Base-by-base conservation (phyloP, 345 rosid species). In the Gossypium stocksii region DNA sequence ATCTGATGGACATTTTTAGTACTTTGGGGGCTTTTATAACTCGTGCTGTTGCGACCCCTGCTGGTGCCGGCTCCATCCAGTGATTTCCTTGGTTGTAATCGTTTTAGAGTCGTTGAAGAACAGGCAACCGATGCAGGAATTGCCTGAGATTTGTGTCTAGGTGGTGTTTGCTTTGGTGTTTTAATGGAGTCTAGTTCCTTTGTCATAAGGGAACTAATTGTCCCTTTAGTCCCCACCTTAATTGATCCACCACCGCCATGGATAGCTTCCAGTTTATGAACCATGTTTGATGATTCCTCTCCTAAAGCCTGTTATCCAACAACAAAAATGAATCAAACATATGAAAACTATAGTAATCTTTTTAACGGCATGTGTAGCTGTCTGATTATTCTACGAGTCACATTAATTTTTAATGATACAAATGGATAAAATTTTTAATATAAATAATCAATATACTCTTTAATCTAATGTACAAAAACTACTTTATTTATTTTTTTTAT, bases 191-290 rank as follows among this genome's bases (percentile, higher is more conserved):
- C 97, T 74, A 95, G 79, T 83, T 95, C 98, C 77, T 86, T 88
- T 5, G 92, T 86, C 93, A 95, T 91, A 71, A 95, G 84, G 66
- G 94, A 78, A 71, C 94, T 79, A 20, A 95, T 86, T 57, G 94
- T 93, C 77, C 99, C 98, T 2, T 89, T 95, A 4, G 98, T 81
- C 62, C 99, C 99, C 23, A 95, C 83, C 80, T 79, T 89, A 80
- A 93, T 83, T 19, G 99, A 88, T 78, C 98, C 99, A 74, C 98
- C 97, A 72, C 91, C 94, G 27, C 90, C 89, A 80, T 72, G 87
- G 82, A 88, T 82, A 76, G 85, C 80, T 89, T 93, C 97, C 57
- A 90, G 86, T 72, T 85, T 88, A 81, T 86, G 97, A 79, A 78
- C 94, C 99, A 95, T 94, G 65, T 75, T 80, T 25, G 34, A 22